phyloP scores from a whole-genome alignment of 305 asterid species.

The Plantago coronopus region DNA sequence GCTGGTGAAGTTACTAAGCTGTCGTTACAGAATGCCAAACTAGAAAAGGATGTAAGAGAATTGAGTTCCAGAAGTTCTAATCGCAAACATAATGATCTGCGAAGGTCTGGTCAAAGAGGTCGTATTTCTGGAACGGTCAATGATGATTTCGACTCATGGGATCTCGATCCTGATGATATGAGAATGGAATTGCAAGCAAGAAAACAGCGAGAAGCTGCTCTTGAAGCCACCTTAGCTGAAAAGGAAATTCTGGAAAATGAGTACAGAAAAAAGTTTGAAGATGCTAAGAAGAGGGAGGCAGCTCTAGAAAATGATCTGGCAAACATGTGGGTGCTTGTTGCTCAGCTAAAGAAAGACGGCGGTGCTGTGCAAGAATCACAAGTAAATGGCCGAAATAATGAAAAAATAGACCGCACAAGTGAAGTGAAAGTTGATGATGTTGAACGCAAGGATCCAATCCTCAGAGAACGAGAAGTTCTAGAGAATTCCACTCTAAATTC shows the following conservation, averaged over 20 bases:
- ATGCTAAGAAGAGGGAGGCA: conserved; percentile 86
- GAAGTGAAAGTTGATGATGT: conserved; percentile 37
- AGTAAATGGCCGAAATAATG: conserved; percentile 35
- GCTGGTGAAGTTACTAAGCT: conserved; percentile 96
- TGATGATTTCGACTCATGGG: conserved; percentile 80
- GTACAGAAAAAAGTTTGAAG: conserved; percentile 73
- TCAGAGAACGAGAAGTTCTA: conserved; percentile 33
- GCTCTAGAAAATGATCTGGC: conserved; percentile 93
- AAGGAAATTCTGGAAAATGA: conserved; percentile 83
- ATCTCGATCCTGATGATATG: conserved; percentile 72
- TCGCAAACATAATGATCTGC: conserved; percentile 57
- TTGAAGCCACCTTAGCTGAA: conserved; percentile 87
- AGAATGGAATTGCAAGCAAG: conserved; percentile 89
- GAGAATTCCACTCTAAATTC: conserved; percentile 38
- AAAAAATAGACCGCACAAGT: conserved; percentile 32
- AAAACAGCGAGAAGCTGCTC: conserved; percentile 76
- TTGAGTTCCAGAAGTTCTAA: conserved; percentile 50
- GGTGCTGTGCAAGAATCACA: conserved; percentile 43
- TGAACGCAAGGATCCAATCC: conserved; percentile 34
- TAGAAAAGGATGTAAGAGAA: conserved; percentile 76
- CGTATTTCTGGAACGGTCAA: conserved; percentile 49
- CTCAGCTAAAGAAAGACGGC: conserved; percentile 88
- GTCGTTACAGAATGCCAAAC: conserved; percentile 71
- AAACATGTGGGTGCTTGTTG: conserved; percentile 99
- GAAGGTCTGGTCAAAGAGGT: conserved; percentile 54